A percentile compares a stretch with the other conserved stretches of the same genome.
Evolutionary conservation across 228 moss, liverwort and hornwort species (phyloP).

Genomic region (Sphagnum magellanicum): DNA sequence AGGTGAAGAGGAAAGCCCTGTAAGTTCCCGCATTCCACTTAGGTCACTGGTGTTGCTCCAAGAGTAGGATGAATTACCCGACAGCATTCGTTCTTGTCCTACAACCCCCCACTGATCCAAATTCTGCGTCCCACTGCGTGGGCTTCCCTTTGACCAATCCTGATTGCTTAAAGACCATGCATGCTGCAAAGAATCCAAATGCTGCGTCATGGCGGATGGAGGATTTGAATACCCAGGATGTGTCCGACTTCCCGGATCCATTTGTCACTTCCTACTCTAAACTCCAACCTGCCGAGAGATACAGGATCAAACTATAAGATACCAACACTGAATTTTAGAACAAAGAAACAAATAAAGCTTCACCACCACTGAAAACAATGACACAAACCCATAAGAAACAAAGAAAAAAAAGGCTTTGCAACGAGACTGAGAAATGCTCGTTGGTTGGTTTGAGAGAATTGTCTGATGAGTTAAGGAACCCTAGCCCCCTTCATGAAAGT

Average conservation of each 20-base stretch:
- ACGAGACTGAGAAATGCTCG: no score
- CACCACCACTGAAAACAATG: no score
- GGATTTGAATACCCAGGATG: slow-evolving; percentile 59
- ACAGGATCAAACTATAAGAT: no score
- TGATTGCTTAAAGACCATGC: slow-evolving; percentile 56
- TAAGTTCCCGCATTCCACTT: slow-evolving; percentile 32
- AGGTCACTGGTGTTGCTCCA: slow-evolving; percentile 69
- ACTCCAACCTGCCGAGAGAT: no score
- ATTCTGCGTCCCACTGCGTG: slow-evolving; percentile 48
- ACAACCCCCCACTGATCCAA: slow-evolving; percentile 61
- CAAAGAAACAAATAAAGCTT: no score
- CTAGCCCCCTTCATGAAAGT: no score
- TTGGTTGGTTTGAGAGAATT: no score
- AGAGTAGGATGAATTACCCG: slow-evolving; percentile 65
- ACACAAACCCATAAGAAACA: no score
- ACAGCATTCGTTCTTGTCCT: slow-evolving; percentile 66
- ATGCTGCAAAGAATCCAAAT: slow-evolving; percentile 28
- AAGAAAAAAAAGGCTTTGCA: no score
- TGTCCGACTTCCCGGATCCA: slow-evolving; percentile 64
- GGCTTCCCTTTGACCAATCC: slow-evolving; percentile 79
- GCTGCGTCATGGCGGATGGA: slow-evolving; percentile 55
- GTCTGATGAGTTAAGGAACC: no score
- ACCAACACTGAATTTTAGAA: no score
- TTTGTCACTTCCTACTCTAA: neutral
- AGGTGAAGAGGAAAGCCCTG: slow-evolving; percentile 57